Base-by-base conservation (phyloP, 257 asterid species). In the Penstemon newberryi region DNA sequence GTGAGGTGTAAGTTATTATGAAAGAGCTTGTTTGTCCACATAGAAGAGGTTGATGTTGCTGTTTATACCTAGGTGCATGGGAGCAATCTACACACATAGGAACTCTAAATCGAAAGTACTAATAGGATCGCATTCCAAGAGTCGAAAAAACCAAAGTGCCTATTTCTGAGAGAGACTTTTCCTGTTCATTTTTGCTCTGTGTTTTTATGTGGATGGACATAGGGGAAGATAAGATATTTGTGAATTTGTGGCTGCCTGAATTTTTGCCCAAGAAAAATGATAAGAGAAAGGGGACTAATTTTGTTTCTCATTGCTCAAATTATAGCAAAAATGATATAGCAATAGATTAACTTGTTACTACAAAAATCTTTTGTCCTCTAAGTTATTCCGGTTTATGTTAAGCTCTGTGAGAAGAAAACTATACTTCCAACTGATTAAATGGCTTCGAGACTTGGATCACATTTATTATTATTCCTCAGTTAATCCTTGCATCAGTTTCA, bases 101-200 rank as follows among this genome's bases (percentile, higher is more conserved):
- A 33, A 56, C 9, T 40, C 15, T 12, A 54, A 40, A 62, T 42
- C 44, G 62, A 52, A 53, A 37, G 5, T 44, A 25, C 33, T 51
- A 47, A 63, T 51, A n/a, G 87, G 87, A 76, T 73, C 92, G 74
- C 79, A 37, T 64, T 68, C 81, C 92, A 9, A 89, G 86, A 77
- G 67, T 67, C 66, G 65, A 73, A 45, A 61, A 66, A 72, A 66
- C 52, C 68, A 59, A 71, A 69, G 69, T 46, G 52, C 65, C 56
- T 50, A 1, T 33, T 60, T 44, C 36, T 41, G 70, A 56, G 65
- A 36, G 65, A 39, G 76, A 33, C 79, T 45, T 49, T 54, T 65
- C 60, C 66, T 25, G 33, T 25, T 51, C 52, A 42, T 53, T 56
- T 70, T 49, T 71, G 73, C 66, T 67, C 18, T 51, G 11, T 51